Evolutionary conservation across 2,329 filamentous ascomycete genomes (phyloP), one percentile per base, ranked within the genome.

Genomic region (Pseudocercospora pini-densiflorae): DNA sequence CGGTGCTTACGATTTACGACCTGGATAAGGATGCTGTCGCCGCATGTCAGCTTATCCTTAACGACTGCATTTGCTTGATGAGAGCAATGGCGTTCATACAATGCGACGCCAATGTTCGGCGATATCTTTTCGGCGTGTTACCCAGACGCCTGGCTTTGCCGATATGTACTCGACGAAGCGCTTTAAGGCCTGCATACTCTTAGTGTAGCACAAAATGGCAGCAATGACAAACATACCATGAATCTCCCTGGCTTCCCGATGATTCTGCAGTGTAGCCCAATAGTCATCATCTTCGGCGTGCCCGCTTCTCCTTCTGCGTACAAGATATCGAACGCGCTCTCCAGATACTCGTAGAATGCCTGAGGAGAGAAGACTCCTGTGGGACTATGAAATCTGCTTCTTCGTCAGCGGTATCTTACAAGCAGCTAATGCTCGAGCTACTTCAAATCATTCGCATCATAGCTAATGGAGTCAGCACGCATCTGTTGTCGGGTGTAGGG

Each of bases 201-300:
- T 24, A 55, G 60, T 27, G 10, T 31, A 55, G 51, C 27, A 54
- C 45, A 5, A 12, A 19, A n/a, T 27, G 55, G 16, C 19, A 43
- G 31, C 29, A 59, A 23, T 55, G 24, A 55, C 24, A 59, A 8
- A 45, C 57, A 21, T n/a, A 55, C 45, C 27, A 53, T 24, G 65
- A 83, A 83, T 1, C 85, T 76, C 1, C 82, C 84, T 0, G 85
- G 84, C 53, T 83, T 80, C 0, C 85, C 85, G 40, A 84, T 81
- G 62, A 85, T 84, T 6, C 84, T 79, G 68, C 83, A 86, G 72
- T 87, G 85, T 27, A 87, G 72, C 1, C 82, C 84, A 24, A 87
- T 81, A 0, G 85, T 87, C 85, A 87, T 87, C 85, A 86, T 86
- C 76, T 85, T 86, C 4, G 83, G 83, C 68, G 74, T 74, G 0